Percentiles rank a stretch among this genome's conserved stretches.
These are phyloP conservation scores for Eucalyptus polybractea DNA, from an alignment of 345 rosid genomes.

Conservation along the genomic window DNA sequence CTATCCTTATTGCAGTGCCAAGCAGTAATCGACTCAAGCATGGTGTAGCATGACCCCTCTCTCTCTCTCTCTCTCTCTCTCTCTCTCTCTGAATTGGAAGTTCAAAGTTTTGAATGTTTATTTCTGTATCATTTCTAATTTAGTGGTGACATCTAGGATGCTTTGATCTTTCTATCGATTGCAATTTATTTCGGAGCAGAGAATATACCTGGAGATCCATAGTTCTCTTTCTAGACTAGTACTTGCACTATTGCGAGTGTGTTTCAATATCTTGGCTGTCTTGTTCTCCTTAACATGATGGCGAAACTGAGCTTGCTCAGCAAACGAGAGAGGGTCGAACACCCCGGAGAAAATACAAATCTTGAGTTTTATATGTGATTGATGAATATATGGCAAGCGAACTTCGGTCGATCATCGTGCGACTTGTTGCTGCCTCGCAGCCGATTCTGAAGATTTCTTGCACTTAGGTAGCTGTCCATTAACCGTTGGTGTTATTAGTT, in stretches of 20 bases:
- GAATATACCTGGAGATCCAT: background rate
- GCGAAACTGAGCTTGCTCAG: background rate
- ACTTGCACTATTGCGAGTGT: background rate
- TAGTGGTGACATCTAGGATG: background rate
- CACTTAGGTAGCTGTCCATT: background rate
- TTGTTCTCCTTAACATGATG: background rate
- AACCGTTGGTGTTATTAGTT: background rate
- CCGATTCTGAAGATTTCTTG: background rate
- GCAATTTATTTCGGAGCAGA: background rate
- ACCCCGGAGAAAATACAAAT: background rate
- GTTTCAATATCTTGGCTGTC: background rate
- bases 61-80: background rate
- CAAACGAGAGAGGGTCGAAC: background rate
- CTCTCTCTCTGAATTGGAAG: background rate
- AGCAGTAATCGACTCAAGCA: background rate
- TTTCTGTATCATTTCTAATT: background rate
- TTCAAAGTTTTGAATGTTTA: background rate
- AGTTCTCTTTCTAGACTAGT: background rate
- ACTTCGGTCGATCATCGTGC: background rate
- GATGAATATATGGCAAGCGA: background rate
- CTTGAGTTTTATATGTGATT: background rate
- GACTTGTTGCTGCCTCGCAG: background rate
- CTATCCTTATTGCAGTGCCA: conserved; percentile 24
- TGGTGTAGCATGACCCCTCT: background rate
- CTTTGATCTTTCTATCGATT: background rate